Conservation (phyloP, 2,329 filamentous ascomycete species). For the Magnaporthiopsis rhizophila region DNA sequence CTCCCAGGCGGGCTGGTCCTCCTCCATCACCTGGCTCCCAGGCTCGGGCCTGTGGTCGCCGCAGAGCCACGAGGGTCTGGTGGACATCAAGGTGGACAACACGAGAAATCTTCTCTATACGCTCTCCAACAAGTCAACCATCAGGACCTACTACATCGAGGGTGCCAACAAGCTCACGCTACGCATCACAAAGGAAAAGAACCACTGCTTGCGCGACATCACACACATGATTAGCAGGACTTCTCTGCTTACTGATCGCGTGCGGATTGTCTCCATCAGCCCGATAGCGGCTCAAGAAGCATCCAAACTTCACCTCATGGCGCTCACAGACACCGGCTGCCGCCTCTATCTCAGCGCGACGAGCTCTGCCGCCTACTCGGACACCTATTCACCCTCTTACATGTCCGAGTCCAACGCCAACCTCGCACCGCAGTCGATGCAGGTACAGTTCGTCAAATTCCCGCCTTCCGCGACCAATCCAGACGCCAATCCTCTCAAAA, state of each 20-base stretch:
- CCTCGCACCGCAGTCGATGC: slow-evolving; percentile 82
- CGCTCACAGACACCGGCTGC: slow-evolving; percentile 82
- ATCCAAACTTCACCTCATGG: slow-evolving; percentile 79
- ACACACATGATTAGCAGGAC: slow-evolving; percentile 77
- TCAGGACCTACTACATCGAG: slow-evolving; percentile 86
- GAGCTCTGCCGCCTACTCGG: slow-evolving; percentile 49
- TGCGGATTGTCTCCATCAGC: slow-evolving; percentile 75
- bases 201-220: slow-evolving; percentile 60
- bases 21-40: slow-evolving; percentile 47
- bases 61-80: slow-evolving; percentile 54
- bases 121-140: slow-evolving; percentile 78
- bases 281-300: slow-evolving; percentile 75
- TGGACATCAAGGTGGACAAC: slow-evolving; percentile 81
- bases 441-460: slow-evolving; percentile 94
- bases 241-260: slow-evolving; percentile 58
- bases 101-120: slow-evolving; percentile 84
- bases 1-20: slow-evolving; percentile 64
- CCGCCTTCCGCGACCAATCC: slow-evolving; percentile 57
- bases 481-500: slow-evolving; percentile 39
- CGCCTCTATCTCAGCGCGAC: slow-evolving; percentile 89
- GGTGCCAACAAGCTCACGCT: slow-evolving; percentile 50
- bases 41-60: slow-evolving; percentile 37
- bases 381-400: slow-evolving; percentile 27
- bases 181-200: slow-evolving; percentile 58
- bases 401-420: slow-evolving; percentile 52